These are phyloP conservation scores for Pogostemon cablin DNA, from an alignment of 257 asterid genomes.

Conservation along the genomic window DNA sequence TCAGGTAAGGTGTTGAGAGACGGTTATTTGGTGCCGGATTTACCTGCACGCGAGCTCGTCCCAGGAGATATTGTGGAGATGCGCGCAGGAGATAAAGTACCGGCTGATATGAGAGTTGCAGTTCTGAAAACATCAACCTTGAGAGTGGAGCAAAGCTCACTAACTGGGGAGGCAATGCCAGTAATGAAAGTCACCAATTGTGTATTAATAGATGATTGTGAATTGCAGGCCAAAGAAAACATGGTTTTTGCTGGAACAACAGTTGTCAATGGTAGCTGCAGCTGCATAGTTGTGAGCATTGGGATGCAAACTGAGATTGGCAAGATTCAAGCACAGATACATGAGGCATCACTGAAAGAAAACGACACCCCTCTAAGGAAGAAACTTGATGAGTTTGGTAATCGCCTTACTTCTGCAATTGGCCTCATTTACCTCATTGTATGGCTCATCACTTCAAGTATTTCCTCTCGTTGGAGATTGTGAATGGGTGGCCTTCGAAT, in stretches of 20 bases:
- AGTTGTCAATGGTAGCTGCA: slow-evolving; percentile 74
- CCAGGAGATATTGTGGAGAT: slow-evolving; percentile 85
- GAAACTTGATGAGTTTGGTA: slow-evolving; percentile 83
- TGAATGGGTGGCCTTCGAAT: slow-evolving; percentile 77
- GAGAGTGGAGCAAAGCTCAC: slow-evolving; percentile 73
- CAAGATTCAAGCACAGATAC: slow-evolving; percentile 74
- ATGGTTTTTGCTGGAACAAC: slow-evolving; percentile 92
- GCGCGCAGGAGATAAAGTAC: slow-evolving; percentile 80
- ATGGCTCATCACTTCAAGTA: slow-evolving; percentile 79
- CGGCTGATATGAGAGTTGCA: slow-evolving; percentile 82
- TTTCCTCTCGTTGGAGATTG: slow-evolving; percentile 73
- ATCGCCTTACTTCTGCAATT: slow-evolving; percentile 31
- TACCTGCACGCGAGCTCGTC: slow-evolving; percentile 75
- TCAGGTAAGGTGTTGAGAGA: slow-evolving; percentile 29
- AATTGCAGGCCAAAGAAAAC: slow-evolving; percentile 60
- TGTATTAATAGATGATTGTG: slow-evolving; percentile 30
- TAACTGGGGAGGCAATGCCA: slow-evolving; percentile 72
- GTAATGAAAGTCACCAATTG: slow-evolving; percentile 25
- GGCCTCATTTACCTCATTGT: slow-evolving; percentile 32
- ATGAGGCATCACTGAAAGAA: slow-evolving; percentile 59
- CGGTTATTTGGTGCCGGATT: slow-evolving; percentile 30
- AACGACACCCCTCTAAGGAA: slow-evolving; percentile 79
- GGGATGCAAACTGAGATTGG: slow-evolving; percentile 86
- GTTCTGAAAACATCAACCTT: slow-evolving; percentile 66
- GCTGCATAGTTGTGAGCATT: slow-evolving; percentile 53